phyloP scores from a whole-genome alignment of 352 stramenopile genomes.

The Phytophthora capsici region DNA sequence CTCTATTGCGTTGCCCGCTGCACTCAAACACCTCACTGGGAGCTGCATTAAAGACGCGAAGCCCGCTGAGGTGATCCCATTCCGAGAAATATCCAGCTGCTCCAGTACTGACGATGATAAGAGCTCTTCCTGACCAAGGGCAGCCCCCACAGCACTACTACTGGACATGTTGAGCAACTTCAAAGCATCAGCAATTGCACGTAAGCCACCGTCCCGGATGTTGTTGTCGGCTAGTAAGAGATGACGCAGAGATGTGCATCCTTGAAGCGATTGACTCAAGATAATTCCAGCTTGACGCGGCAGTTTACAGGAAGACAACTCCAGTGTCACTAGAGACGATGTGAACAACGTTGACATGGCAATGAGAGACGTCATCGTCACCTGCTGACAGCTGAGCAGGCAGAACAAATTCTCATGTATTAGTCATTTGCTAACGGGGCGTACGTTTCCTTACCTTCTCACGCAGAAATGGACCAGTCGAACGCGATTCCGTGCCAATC shows the following conservation, averaged over 20 bases:
- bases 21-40: slow-evolving; percentile 28
- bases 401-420: neutral
- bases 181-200: slow-evolving; percentile 56
- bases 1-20: slow-evolving; percentile 44
- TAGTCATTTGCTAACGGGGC: neutral
- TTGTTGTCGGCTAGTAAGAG: slow-evolving; percentile 59
- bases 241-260: slow-evolving; percentile 33
- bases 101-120: slow-evolving; percentile 28
- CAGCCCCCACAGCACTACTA: neutral
- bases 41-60: slow-evolving; percentile 41
- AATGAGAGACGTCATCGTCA: slow-evolving; percentile 70
- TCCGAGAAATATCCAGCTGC: slow-evolving; percentile 52
- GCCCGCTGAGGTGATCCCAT: slow-evolving; percentile 47
- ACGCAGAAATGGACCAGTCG: slow-evolving; percentile 36
- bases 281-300: slow-evolving; percentile 66
- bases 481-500: slow-evolving; percentile 29
- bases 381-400: slow-evolving; percentile 42
- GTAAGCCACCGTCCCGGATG: slow-evolving; percentile 58
- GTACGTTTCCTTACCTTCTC: slow-evolving; percentile 26
- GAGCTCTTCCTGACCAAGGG: slow-evolving; percentile 2
- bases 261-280: slow-evolving; percentile 60
- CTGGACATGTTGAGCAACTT: slow-evolving; percentile 28
- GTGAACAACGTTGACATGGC: slow-evolving; percentile 47
- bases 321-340: slow-evolving; percentile 44
- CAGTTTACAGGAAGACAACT: slow-evolving; percentile 59